phyloP scores from a whole-genome alignment of 1,139 yeast species.

The Debaryomycetaceae sp. region DNA sequence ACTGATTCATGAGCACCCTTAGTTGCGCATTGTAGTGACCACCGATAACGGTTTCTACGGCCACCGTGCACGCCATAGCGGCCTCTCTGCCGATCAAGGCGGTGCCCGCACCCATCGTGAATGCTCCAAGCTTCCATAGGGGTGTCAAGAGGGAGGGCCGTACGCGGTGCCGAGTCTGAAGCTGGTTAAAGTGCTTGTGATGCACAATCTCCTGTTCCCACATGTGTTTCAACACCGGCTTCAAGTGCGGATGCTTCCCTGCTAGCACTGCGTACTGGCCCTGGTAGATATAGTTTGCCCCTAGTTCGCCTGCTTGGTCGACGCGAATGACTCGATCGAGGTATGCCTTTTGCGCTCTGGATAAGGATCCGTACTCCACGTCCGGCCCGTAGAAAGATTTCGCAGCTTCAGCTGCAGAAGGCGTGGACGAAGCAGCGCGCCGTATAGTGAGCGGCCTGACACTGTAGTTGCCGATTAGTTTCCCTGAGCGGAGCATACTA shows the following conservation, averaged over 20 bases:
- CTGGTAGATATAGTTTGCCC: conserved; percentile 85
- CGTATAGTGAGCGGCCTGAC: too few relatives aligned
- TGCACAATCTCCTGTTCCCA: conserved; percentile 97
- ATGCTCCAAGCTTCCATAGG: conserved; percentile 85
- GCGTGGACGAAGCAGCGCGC: conserved; percentile 2
- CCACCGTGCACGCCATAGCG: conserved; percentile 99
- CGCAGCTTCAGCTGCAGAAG: conserved; percentile 5
- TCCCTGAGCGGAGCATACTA: too few relatives aligned
- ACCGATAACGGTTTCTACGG: conserved; percentile 97
- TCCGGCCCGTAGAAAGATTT: conserved; percentile 14
- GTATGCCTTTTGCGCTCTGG: conserved; percentile 56
- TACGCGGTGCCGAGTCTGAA: conserved; percentile 70
- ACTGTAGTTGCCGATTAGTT: too few relatives aligned
- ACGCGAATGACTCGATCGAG: conserved; percentile 75
- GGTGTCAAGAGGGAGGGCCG: conserved; percentile 90
- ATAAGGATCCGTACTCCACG: conserved; percentile 30
- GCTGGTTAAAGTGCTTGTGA: conserved; percentile 68
- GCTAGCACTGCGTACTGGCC: conserved; percentile 82
- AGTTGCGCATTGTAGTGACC: conserved; percentile 89
- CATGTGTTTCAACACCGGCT: conserved; percentile 78
- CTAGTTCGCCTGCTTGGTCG: conserved; percentile 98
- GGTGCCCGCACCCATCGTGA: conserved; percentile 77
- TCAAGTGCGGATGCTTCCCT: conserved; percentile 57
- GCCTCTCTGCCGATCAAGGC: conserved; percentile 87
- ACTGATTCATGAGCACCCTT: conserved; percentile 60